Conservation (phyloP, 805 yeast species). For the Kluyveromyces siamensis region DNA sequence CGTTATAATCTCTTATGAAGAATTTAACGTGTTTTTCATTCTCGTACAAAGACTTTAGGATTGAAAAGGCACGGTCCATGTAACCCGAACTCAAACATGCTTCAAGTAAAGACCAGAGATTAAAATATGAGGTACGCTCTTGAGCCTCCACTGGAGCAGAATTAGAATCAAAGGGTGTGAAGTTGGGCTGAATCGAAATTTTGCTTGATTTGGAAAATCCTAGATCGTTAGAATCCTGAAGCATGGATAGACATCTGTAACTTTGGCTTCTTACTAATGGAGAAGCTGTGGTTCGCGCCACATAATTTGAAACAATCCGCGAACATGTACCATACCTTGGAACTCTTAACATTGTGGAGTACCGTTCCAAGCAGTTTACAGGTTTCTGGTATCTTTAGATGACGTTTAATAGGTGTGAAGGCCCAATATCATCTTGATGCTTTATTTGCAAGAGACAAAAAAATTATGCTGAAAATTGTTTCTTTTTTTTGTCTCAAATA, state of each 20-base stretch:
- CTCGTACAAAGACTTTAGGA: constrained; percentile 53
- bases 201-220: constrained; percentile 10
- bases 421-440: not conserved
- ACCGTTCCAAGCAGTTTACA: not conserved
- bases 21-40: constrained; percentile 35
- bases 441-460: not conserved
- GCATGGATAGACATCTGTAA: not conserved
- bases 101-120: constrained; percentile 69
- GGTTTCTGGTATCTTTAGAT: not conserved
- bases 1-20: constrained; percentile 60
- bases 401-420: not conserved
- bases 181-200: constrained; percentile 12
- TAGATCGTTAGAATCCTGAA: constrained; percentile 4
- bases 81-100: constrained; percentile 64
- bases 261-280: not conserved
- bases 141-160: constrained; percentile 11
- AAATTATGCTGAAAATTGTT: not conserved
- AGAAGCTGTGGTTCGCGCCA: not conserved
- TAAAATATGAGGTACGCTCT: constrained; percentile 45
- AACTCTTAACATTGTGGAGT: not conserved
- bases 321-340: not conserved
- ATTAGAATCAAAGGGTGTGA: constrained; percentile 22
- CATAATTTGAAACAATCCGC: not conserved
- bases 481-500: not conserved
- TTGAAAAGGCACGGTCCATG: constrained; percentile 59